Base-by-base conservation (phyloP, 2,329 filamentous ascomycete genomes). In the Hypoxylon sp. region DNA sequence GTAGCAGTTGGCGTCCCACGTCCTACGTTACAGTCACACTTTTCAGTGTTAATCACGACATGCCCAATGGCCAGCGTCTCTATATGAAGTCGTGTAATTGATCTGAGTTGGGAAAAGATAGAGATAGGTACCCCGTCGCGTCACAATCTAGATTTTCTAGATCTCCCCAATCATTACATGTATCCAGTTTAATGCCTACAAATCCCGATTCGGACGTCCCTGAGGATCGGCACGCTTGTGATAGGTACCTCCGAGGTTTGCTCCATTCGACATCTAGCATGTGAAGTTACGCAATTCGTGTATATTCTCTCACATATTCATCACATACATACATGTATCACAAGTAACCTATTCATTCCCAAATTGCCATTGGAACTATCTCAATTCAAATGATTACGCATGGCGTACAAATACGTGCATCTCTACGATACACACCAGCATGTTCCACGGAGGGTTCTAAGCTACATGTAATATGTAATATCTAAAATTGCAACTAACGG, bases 221-320 rank as follows among this genome's bases (percentile, higher is more conserved):
- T 26, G 19, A 24, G 6, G 11, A 42, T 55, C 24, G 26, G 19
- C 29, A 29, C n/a, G 24, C 53, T 31, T 33, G 22, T 46, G 8
- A 5, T 10, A 9, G 13, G 3, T 11, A 8, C 29, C 46, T 46
- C 37, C 53, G 53, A 57, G 53, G 53, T 44, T 44, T 39, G 13
- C 22, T n/a, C 35, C 22, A 29, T 29, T 44, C 22, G 11, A 13
- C 13, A n/a, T 44, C 22, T 55, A n/a, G 5, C 53, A 57, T 57
- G 53, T 57, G 53, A 46, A 46, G 14, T 19, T 5, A 17, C n/a
- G 10, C 35, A 19, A n/a, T n/a, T 39, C n/a, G 14, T 44, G 14
- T 22, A 44, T 44, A 3, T 29, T 55, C 22, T 24, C 51, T 37
- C 48, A 33, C 17, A 11, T n/a, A 19, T 22, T 17, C n/a, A 8